Evolutionary conservation across 345 rosid species (phyloP), one percentile per base, ranked within the genome.

Genomic region (Pistacia atlantica): DNA sequence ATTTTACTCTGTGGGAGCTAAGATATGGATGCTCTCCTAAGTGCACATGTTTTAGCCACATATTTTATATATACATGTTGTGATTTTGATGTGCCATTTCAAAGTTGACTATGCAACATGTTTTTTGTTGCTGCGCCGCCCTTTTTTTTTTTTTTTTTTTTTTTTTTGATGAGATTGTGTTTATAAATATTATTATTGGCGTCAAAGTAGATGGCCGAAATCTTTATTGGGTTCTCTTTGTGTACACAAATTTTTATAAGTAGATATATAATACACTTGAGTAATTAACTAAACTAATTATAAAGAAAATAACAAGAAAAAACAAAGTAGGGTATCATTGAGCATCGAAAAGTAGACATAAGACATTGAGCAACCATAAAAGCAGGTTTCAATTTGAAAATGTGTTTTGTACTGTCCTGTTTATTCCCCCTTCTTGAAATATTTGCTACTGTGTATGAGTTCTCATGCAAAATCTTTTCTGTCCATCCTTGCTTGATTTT

Each of bases 21-120:
- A 71, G 74, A 57, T 71, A 57, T 71, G 31, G 65, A 57, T 71
- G 74, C 74, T 71, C 59, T 11, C 7, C 57, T 25, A 49, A 2
- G 54, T 25, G 67, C 67, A 63, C 51, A 54, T 17, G 45, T 4
- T 16, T 17, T 54, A 14, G 61, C 31, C 61, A 22, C 57, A 45
- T 10, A 71, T 49, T 31, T 62, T 49, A 9, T 11, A 3, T 18
- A 10, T 17, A 33, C 1, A 31, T 63, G 54, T 4, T 60, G n/a
- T 54, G 67, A 61, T 72, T 48, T 59, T 72, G 46, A 69, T 8
- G 61, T 52, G 46, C 58, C 46, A 31, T 51, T 17, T 1, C 56
- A 59, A 59, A 72, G 75, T 72, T 31, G 33, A 31, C 2, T 60
- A 28, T 22, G 54, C 42, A 14, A 31, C 10, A 16, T 49, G 11